Evolutionary conservation across 805 yeast genomes (phyloP).

Genomic region (Candida dendrica): DNA sequence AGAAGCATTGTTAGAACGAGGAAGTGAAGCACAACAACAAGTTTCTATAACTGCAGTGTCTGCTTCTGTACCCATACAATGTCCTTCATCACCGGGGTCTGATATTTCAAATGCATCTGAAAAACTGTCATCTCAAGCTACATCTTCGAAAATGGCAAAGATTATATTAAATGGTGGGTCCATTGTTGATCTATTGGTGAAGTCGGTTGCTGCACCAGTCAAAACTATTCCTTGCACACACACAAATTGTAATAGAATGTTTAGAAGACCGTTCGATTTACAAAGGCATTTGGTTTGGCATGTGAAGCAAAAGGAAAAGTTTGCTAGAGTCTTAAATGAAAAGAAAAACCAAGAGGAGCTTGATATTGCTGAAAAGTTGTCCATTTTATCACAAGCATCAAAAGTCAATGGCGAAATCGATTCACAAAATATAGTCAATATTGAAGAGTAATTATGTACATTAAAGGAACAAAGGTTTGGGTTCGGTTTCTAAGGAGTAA

Average conservation of each 20-base stretch:
- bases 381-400: too few relatives aligned
- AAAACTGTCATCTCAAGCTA: slow-evolving; percentile 15
- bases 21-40: too few relatives aligned
- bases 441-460: too few relatives aligned
- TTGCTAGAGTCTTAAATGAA: neutral
- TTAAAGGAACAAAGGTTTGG: too few relatives aligned
- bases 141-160: slow-evolving; percentile 17
- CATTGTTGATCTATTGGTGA: slow-evolving; percentile 23
- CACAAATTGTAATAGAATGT: slow-evolving; percentile 44
- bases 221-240: slow-evolving; percentile 39
- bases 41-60: too few relatives aligned
- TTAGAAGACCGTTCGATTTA: slow-evolving; percentile 42
- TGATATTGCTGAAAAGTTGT: too few relatives aligned
- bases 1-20: too few relatives aligned
- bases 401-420: too few relatives aligned
- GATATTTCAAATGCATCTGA: slow-evolving; percentile 24
- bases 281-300: slow-evolving; percentile 50
- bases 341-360: neutral
- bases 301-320: slow-evolving; percentile 18
- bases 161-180: slow-evolving; percentile 19
- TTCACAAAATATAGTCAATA: too few relatives aligned
- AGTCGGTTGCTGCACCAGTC: slow-evolving; percentile 23
- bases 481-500: too few relatives aligned
- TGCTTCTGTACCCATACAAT: too few relatives aligned
- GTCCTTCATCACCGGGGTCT: too few relatives aligned